phyloP scores from a whole-genome alignment of 768 basidiomycete genomes.

The Amanita polypyramis region DNA sequence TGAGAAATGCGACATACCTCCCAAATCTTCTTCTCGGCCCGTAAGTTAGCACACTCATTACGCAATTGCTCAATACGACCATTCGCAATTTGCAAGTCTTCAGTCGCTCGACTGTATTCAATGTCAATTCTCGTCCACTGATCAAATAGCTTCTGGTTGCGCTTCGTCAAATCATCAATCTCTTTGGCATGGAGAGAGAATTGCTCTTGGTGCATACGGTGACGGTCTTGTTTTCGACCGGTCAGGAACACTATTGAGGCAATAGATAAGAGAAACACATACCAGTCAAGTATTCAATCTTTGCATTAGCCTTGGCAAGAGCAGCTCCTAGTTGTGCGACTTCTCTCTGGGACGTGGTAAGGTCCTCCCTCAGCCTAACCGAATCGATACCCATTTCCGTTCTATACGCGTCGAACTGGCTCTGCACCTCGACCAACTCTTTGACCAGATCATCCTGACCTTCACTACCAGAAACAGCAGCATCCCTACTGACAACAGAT shows the following conservation, averaged over 20 bases:
- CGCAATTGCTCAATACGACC: conserved; percentile 65
- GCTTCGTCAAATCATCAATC: conserved; percentile 52
- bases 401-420: conserved; percentile 72
- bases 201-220: conserved; percentile 63
- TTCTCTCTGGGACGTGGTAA: conserved; percentile 55
- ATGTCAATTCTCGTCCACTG: conserved; percentile 69
- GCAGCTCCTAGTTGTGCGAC: conserved; percentile 50
- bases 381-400: conserved; percentile 76
- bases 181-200: conserved; percentile 51
- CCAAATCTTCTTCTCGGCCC: conserved; percentile 91
- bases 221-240: conserved; percentile 38
- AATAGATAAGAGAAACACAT: conserved; percentile 15
- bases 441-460: conserved; percentile 30
- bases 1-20: conserved; percentile 43
- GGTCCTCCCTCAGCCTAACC: conserved; percentile 60
- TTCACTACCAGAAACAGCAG: conserved; percentile 6
- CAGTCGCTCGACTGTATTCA: conserved; percentile 56
- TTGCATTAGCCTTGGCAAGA: conserved; percentile 78
- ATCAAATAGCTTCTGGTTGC: conserved; percentile 64
- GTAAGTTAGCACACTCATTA: conserved; percentile 78
- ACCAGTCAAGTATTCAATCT: conserved; percentile 72
- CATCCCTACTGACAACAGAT: conserved; percentile 14
- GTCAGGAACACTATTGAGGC: not conserved
- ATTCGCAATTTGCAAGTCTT: conserved; percentile 52
- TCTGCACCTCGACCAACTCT: conserved; percentile 65